Evolutionary conservation across 129 eudicot species (phyloP).

Genomic region (Flaveria brownii): DNA sequence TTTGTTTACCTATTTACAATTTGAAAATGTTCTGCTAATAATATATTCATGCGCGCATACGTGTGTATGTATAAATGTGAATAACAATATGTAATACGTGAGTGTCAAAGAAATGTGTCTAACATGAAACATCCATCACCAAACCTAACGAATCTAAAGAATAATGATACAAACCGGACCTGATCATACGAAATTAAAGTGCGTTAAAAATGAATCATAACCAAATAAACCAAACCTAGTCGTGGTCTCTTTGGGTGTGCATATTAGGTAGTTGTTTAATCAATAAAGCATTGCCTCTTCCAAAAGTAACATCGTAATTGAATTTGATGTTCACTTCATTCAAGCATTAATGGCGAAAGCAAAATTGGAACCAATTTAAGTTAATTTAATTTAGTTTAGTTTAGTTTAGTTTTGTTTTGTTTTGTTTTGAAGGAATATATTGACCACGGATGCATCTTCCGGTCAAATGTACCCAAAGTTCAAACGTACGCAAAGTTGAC

Average conservation of each 20-base stretch:
- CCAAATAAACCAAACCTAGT: not conserved
- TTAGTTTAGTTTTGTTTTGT: not conserved
- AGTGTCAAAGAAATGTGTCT: too few species aligned
- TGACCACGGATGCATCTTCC: not conserved
- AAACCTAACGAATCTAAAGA: too few species aligned
- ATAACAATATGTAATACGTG: too few species aligned
- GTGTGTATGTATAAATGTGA: too few species aligned
- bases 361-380: slow-evolving; percentile 2
- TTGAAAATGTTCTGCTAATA: too few species aligned
- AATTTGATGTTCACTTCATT: not conserved
- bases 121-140: too few species aligned
- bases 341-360: not conserved
- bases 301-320: not conserved
- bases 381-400: not conserved
- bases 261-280: not conserved
- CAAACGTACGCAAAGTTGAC: slow-evolving; percentile 3
- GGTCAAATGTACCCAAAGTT: not conserved
- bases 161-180: too few species aligned
- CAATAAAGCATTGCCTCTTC: not conserved
- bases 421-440: slow-evolving; percentile 7
- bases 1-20: too few species aligned
- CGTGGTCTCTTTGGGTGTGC: not conserved
- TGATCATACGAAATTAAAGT: too few species aligned
- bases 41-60: too few species aligned
- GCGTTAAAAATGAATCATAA: too few species aligned